Base-by-base conservation (phyloP, 306 rosid genomes). In the Urtica urens region DNA sequence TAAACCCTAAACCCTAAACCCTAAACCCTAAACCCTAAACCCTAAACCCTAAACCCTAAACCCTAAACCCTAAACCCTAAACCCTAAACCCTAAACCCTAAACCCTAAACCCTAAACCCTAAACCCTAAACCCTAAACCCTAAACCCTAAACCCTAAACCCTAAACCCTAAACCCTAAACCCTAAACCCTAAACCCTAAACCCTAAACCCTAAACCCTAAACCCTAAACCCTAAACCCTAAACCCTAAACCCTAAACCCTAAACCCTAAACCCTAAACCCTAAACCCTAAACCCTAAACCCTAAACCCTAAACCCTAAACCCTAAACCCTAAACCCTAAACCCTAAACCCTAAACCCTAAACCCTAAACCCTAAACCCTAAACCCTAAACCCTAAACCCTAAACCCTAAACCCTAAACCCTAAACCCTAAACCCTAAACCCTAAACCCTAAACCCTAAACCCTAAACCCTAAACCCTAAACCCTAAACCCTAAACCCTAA, bases 161-260 rank as follows among this genome's bases (percentile, higher is more conserved):
- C 60, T 42, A 62, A 62, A 52, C 60, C 67, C 46, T 47, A 37
- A 59, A 38, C 58, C 58, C 49, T 37, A 49, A 49, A 38, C 51
- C 58, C 42, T 25, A 38, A 49, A 39, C 40, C 41, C 58, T 19
- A 38, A 49, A 25, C 58, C 50, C 40, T 49, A 49, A 49, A 25
- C 58, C 58, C 48, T 43, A 43, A 43, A 43, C 48, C 48, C 43
- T 38, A 46, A 46, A 46, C 29, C 51, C 51, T 46, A 46, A 46
- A 46, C 51, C 29, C 51, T 46, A 46, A 46, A 27, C 66, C 40
- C 49, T 38, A 59, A 49, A 38, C 51, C 51, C 5, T 20, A 43
- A 21, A 35, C 51, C 51, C 38, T 41, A 51, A 62, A 52, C 35
- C 59, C 67, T 52, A 51, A 62, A 51, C 51, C 66, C 59, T 40